Base-by-base conservation (phyloP, 1,284 basidiomycete species). In the Cystobasidium sp. region DNA sequence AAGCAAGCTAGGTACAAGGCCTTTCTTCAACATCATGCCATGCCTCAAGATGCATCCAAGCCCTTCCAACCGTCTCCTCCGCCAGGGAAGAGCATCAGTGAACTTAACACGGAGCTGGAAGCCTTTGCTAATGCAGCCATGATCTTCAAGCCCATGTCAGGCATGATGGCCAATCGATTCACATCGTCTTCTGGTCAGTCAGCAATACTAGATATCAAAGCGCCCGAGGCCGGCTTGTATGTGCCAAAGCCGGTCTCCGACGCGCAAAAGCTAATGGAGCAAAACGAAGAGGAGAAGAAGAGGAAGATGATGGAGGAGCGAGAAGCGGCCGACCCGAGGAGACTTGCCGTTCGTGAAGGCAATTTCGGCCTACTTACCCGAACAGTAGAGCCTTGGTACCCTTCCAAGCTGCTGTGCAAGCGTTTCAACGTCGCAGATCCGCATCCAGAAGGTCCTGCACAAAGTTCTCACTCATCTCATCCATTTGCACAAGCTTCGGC, bases 401-500 rank as follows among this genome's bases (percentile, higher is more conserved):
- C 96, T 0, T 88, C 88, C 22, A 86, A 86, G 75, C 83, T 98
- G 68, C 84, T 99, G 18, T 97, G 94, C 83, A 97, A 95, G 82
- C 88, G 96, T n/a, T 97, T 98, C 81, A 91, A 92, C 0, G 91
- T 97, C 47, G 90, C 90, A 77, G 92, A 95, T 81, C 95, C 90
- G 2, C 88, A 90, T 77, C 87, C 88, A 0, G 84, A 85, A 62
- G 84, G 84, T 79, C 82, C 18, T 43, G 79, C 56, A 59, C 14
- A 59, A 31, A 39, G 31, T n/a, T 59, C 56, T 12, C 20, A 31
- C 18, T 59, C 56, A 3, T 43, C 56, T 18, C 39, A 41, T 6
- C 37, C 37, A 16, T 59, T 59, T n/a, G 56, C 9, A 12, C 56
- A 20, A 20, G 31, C 44, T 46, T 37, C 55, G 37, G 9, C 67